These are phyloP conservation scores for Mortierella sp. DNA, from an alignment of 371 early-diverging fungal species.

Conservation along the genomic window DNA sequence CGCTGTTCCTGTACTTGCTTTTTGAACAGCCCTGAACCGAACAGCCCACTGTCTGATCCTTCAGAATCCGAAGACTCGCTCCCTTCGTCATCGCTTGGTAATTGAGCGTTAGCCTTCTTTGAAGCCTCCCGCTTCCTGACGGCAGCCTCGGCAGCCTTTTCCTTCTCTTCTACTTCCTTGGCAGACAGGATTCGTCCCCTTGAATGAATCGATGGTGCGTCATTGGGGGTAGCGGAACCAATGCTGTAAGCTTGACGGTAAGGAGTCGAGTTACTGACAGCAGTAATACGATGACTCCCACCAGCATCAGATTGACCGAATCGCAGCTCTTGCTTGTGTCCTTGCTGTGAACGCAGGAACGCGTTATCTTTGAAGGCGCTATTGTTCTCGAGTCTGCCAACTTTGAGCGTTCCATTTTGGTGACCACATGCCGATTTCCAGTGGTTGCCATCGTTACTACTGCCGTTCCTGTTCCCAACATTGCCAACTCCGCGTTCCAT, in stretches of 20 bases:
- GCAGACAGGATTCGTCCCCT: neutral
- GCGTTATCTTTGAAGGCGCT: constrained; percentile 25
- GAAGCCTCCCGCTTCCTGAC: constrained; percentile 20
- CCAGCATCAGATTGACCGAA: no score
- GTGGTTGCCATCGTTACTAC: neutral
- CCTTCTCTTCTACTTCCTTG: constrained; percentile 16
- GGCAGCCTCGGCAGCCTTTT: constrained; percentile 12
- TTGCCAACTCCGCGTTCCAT: no score
- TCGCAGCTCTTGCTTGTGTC: no score
- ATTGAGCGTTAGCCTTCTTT: constrained; percentile 31
- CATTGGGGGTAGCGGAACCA: neutral
- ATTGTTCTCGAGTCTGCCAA: constrained; percentile 22
- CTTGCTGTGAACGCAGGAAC: constrained; percentile 13
- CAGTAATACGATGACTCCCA: no score
- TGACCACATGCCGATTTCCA: neutral
- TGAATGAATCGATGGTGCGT: neutral
- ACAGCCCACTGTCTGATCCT: constrained; percentile 15
- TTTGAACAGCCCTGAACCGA: no score
- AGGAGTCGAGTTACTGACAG: no score
- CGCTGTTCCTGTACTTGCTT: constrained; percentile 8
- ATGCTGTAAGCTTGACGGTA: neutral
- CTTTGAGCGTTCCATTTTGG: neutral
- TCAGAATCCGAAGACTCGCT: constrained; percentile 24
- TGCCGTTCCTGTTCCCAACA: no score
- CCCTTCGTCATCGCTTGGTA: constrained; percentile 46